Evolutionary conservation across 2,329 filamentous ascomycete species (phyloP).

Genomic region (Trichoderma sp.): DNA sequence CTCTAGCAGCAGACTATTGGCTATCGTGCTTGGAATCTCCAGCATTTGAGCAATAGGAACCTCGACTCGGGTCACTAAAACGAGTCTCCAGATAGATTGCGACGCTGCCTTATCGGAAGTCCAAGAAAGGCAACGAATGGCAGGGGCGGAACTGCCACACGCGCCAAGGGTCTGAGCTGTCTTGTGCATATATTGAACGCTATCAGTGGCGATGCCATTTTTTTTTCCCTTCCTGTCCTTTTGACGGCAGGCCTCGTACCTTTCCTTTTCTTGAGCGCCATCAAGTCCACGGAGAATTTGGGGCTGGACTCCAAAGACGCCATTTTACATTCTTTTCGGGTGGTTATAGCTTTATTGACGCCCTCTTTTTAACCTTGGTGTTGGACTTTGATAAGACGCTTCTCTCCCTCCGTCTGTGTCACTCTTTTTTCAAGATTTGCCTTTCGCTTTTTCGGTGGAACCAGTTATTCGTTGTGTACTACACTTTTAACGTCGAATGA

Average conservation of each 20-base stretch:
- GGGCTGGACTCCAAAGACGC: conserved; percentile 13
- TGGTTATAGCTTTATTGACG: not conserved
- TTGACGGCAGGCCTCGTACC: not conserved
- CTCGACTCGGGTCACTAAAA: not conserved
- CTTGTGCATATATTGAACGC: not conserved
- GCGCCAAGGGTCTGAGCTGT: not conserved
- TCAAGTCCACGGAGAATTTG: not conserved
- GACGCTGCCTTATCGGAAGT: conserved; percentile 2
- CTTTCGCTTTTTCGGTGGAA: not conserved
- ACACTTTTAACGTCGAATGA: not conserved
- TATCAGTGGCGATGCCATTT: conserved; percentile 51
- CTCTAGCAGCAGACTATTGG: not conserved
- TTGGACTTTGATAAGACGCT: not conserved
- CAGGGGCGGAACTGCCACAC: not conserved
- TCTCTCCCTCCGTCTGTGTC: not conserved
- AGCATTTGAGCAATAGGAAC: not conserved
- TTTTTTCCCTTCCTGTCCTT: not conserved
- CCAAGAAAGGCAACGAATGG: conserved; percentile 9
- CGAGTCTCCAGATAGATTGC: not conserved
- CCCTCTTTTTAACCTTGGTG: not conserved
- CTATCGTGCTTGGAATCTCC: not conserved
- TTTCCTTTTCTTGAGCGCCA: not conserved
- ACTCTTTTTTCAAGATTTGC: not conserved
- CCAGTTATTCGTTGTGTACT: not conserved
- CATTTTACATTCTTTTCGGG: not conserved